phyloP scores from a whole-genome alignment of 257 asterid genomes.

The Plantago ovata region DNA sequence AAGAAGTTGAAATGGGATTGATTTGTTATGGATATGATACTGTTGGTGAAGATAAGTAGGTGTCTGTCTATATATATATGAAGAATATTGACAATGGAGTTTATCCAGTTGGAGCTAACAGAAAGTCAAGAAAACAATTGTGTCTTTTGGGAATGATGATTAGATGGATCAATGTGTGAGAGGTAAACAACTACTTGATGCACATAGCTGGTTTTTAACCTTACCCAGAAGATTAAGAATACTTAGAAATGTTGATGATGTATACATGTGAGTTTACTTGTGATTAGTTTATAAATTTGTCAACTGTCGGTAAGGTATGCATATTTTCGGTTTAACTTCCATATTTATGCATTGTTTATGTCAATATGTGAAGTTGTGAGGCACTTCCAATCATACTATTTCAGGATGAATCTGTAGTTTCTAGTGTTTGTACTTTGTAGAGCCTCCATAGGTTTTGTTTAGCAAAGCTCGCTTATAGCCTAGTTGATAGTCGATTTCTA shows the following conservation, averaged over 20 bases:
- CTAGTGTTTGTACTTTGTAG: too few relatives aligned
- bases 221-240: background rate
- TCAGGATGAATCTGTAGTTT: too few relatives aligned
- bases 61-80: conserved; percentile 19
- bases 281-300: conserved; percentile 17
- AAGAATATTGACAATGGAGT: conserved; percentile 6
- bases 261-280: conserved; percentile 14
- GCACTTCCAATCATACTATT: too few relatives aligned
- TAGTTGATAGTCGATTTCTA: too few relatives aligned
- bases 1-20: background rate
- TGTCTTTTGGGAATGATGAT: conserved; percentile 57
- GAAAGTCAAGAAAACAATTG: conserved; percentile 21
- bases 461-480: too few relatives aligned
- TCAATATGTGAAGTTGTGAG: background rate
- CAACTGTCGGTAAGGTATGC: conserved; percentile 14
- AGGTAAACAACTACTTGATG: conserved; percentile 17
- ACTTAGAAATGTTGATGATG: conserved; percentile 42
- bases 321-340: background rate
- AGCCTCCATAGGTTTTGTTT: too few relatives aligned
- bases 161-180: conserved; percentile 29
- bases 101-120: conserved; percentile 20
- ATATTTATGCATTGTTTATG: background rate
- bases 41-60: conserved; percentile 19
- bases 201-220: conserved; percentile 11
- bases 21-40: conserved; percentile 9